Evolutionary conservation across 2,329 filamentous ascomycete genomes (phyloP).

Genomic region (Calonectria montana): DNA sequence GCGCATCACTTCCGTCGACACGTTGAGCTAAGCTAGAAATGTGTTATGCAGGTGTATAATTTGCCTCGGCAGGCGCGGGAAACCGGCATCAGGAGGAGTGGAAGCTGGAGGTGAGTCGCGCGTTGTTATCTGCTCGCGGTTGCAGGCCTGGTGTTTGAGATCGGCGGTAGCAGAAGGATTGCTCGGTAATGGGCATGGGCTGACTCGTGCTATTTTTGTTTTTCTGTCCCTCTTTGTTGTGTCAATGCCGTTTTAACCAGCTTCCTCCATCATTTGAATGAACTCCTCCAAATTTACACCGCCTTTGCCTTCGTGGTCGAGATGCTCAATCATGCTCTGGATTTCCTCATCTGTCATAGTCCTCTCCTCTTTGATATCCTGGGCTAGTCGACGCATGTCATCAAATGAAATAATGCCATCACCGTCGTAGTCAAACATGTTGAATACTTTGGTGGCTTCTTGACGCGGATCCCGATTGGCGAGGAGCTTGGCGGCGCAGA

Average conservation of each 20-base stretch:
- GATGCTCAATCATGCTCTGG: conserved; percentile 96
- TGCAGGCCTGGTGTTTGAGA: neutral
- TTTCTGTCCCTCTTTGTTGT: neutral
- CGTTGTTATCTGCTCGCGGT: neutral
- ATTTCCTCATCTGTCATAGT: conserved; percentile 94
- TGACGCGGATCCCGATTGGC: conserved; percentile 86
- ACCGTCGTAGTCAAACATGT: conserved; percentile 91
- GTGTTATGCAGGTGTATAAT: neutral
- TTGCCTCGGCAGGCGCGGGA: neutral
- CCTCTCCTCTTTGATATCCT: conserved; percentile 83
- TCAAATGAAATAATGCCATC: conserved; percentile 92
- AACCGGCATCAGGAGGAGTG: neutral
- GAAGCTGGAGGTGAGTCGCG: neutral
- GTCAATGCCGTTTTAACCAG: conserved; percentile 42
- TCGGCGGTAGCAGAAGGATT: neutral
- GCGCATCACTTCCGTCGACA: neutral
- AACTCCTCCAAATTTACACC: conserved; percentile 78
- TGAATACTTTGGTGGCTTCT: conserved; percentile 91
- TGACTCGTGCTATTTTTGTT: conserved; percentile 4
- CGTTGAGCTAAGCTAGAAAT: neutral
- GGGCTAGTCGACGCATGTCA: conserved; percentile 86
- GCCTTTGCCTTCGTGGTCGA: conserved; percentile 93
- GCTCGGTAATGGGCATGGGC: conserved; percentile 6
- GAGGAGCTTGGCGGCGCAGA: conserved; percentile 85
- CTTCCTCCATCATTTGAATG: conserved; percentile 69